Base-by-base conservation (phyloP, 2,329 filamentous ascomycete genomes). In the Leptographium procerum region DNA sequence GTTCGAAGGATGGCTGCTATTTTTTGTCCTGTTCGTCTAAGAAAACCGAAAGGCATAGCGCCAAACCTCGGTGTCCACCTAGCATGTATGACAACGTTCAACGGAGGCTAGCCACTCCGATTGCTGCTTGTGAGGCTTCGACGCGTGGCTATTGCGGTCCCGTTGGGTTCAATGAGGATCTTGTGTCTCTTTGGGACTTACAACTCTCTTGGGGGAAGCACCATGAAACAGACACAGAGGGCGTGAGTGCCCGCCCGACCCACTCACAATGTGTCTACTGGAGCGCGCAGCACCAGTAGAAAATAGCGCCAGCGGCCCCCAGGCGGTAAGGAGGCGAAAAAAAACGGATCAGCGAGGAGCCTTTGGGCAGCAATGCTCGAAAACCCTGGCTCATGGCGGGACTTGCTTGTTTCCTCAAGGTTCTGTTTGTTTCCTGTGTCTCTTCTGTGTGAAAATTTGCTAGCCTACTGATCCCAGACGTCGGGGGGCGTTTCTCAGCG, bases 301-400 rank as follows among this genome's bases (percentile, higher is more conserved):
- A 55, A 53, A 19, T 55, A 55, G 52, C 36, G 36, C 19, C 28
- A 47, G 40, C 26, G 22, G 34, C 14, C 24, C 28, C 24, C 24
- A 28, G 29, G 22, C 33, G 52, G n/a, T 33, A 29, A 52, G 26
- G 48, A 19, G 31, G 33, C 4, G 24, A 31, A 55, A 48, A n/a
- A 55, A 43, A 33, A 19, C 28, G 36, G 54, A 26, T 11, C 28
- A 24, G 16, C 26, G 28, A 24, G 34, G 19, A 14, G 33, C 8
- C 10, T 28, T 63, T 61, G 61, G 61, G 61, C 61, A 63, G 57
- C 61, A 63, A 63, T 61, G 60, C 53, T 57, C 34, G 29, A 48
- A 24, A 47, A 13, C 52, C 36, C 47, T 33, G n/a, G 50, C 43
- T 29, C n/a, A n/a, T 8, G 19, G 40, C 40, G 40, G 40, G 54